A percentile compares a stretch with the other conserved stretches of the same genome.
These are phyloP conservation scores for Phlyctochytrium arcticum DNA, from an alignment of 192 early-diverging fungal genomes.

Conservation along the genomic window DNA sequence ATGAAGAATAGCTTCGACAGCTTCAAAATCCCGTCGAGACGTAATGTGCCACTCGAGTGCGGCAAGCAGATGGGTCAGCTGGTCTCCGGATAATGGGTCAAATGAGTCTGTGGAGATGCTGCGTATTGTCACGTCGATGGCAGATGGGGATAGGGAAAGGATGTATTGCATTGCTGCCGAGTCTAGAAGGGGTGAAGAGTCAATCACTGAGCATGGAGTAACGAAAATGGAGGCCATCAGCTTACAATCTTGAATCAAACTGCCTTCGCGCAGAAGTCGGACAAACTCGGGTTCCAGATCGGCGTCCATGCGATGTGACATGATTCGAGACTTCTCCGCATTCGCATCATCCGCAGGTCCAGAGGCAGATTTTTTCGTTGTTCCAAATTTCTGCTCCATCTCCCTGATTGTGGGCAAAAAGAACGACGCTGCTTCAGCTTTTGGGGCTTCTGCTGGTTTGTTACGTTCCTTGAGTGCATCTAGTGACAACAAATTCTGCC, in stretches of 20 bases:
- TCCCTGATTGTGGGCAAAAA: conserved; percentile 82
- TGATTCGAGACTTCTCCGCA: conserved; percentile 33
- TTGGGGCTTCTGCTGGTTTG: conserved; percentile 83
- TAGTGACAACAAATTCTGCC: conserved; percentile 87
- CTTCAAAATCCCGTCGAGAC: conserved; percentile 79
- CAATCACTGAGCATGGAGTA: neutral
- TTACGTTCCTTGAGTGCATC: conserved; percentile 92
- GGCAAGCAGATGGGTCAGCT: conserved; percentile 69
- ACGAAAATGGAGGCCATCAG: neutral
- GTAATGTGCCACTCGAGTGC: conserved; percentile 58
- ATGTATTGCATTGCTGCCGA: conserved; percentile 65
- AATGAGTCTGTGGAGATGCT: neutral
- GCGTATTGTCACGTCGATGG: conserved; percentile 81
- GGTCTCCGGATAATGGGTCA: neutral
- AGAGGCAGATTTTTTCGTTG: conserved; percentile 29
- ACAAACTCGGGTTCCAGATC: conserved; percentile 61
- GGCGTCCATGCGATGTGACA: conserved; percentile 49
- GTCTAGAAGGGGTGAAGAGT: conserved; percentile 24
- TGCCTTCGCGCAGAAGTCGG: conserved; percentile 47
- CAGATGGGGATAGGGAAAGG: conserved; percentile 75
- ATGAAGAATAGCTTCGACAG: conserved; percentile 73
- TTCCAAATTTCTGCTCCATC: conserved; percentile 63
- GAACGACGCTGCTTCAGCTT: conserved; percentile 87
- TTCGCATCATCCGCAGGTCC: conserved; percentile 29
- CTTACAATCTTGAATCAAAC: conserved; percentile 32